A percentile compares a stretch with the other conserved stretches of the same genome.
These are phyloP conservation scores for Cystofilobasidium ferigula DNA, from an alignment of 768 basidiomycete genomes.

Conservation along the genomic window DNA sequence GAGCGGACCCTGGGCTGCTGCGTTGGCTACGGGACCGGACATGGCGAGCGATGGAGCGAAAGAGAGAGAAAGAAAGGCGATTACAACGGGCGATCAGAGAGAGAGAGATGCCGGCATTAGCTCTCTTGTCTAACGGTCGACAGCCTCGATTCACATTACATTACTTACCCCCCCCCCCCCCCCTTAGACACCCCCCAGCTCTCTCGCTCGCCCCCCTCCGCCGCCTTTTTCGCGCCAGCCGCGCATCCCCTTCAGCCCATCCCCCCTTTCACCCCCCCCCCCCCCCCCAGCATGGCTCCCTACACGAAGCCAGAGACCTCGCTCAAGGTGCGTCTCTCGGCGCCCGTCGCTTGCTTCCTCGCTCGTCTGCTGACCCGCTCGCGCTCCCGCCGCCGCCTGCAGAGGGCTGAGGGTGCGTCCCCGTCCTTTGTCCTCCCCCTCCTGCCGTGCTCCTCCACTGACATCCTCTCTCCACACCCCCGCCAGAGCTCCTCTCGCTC, in stretches of 20 bases:
- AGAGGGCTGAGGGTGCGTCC: constrained; percentile 26
- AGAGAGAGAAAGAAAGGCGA: not conserved
- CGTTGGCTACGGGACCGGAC: constrained; percentile 1
- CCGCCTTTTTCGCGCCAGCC: not conserved
- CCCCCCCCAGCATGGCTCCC: constrained; percentile 57
- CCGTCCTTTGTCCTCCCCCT: not conserved
- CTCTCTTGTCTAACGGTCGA: too few relatives aligned
- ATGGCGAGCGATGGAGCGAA: not conserved
- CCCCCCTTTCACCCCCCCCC: not conserved
- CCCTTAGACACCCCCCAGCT: too few relatives aligned
- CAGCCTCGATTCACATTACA: too few relatives aligned
- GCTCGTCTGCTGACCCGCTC: not conserved
- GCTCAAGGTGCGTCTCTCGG: constrained; percentile 46
- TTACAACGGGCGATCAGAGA: not conserved
- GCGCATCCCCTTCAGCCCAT: not conserved
- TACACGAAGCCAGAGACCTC: constrained; percentile 84
- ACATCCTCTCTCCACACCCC: not conserved
- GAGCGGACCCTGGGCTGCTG: not conserved
- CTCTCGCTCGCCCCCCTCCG: too few relatives aligned
- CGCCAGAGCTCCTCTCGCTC: constrained; percentile 81
- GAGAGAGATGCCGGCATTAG: too few relatives aligned
- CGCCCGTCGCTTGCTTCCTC: not conserved
- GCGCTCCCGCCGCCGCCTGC: not conserved
- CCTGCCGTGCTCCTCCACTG: not conserved
- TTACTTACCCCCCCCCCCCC: too few relatives aligned